Conservation (phyloP, 1,284 basidiomycete species). For the Phlebopus sp. region DNA sequence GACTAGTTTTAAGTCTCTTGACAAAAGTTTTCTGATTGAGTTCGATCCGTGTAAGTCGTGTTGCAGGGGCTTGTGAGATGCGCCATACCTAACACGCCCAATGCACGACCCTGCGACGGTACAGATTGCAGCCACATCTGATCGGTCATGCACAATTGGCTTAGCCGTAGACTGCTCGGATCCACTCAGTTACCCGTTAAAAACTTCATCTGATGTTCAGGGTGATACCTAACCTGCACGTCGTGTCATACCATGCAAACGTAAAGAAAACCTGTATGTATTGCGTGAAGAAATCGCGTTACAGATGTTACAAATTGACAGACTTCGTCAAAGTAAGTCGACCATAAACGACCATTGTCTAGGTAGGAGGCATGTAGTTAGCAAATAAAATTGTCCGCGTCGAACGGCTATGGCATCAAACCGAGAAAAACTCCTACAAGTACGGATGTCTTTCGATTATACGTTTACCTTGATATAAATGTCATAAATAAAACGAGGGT, state of each 20-base stretch:
- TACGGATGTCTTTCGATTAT: slow-evolving; percentile 5
- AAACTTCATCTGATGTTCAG: no score
- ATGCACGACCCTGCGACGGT: no score
- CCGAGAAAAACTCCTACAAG: slow-evolving; percentile 17
- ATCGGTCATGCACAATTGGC: no score
- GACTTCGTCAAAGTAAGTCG: background rate
- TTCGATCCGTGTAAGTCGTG: no score
- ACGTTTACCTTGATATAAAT: background rate
- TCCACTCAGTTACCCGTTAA: no score
- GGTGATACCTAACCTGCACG: background rate
- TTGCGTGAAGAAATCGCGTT: background rate
- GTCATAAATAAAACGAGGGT: slow-evolving; percentile 2
- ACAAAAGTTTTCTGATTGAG: no score
- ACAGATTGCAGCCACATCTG: no score
- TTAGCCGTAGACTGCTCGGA: no score
- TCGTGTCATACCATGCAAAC: background rate
- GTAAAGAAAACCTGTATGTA: background rate
- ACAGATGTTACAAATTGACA: slow-evolving; percentile 6
- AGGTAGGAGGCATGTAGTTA: slow-evolving; percentile 2
- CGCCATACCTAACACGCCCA: no score
- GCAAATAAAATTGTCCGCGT: slow-evolving; percentile 6
- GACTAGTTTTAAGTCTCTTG: no score
- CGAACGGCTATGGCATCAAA: background rate
- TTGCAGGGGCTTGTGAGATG: no score
- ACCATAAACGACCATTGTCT: slow-evolving; percentile 3